These are phyloP conservation scores for Penicillium chermesinum DNA, from an alignment of 495 filamentous ascomycete species.

Conservation along the genomic window DNA sequence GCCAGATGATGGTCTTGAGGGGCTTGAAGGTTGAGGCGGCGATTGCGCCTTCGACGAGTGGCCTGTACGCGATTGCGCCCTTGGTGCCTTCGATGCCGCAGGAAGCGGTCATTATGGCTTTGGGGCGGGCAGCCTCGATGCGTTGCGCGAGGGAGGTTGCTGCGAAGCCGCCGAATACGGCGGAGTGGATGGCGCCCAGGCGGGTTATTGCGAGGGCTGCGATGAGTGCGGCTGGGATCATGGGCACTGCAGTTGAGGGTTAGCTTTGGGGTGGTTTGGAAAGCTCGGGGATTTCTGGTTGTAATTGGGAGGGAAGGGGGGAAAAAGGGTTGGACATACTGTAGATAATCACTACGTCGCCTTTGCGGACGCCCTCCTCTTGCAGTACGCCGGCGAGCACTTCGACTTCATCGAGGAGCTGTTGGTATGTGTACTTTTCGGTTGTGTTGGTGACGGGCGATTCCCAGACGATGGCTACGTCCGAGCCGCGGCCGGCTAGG, in stretches of 20 bases:
- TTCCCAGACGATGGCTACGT: constrained; percentile 79
- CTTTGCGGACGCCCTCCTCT: constrained; percentile 77
- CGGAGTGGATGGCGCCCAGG: constrained; percentile 82
- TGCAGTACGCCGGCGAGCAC: constrained; percentile 74
- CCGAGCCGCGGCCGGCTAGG: constrained; percentile 62
- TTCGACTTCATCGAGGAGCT: constrained; percentile 79
- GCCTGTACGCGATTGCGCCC: constrained; percentile 64
- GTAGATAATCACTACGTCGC: constrained; percentile 90
- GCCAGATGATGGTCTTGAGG: constrained; percentile 66
- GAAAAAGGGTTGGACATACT: constrained; percentile 47
- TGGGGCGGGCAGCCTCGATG: constrained; percentile 75
- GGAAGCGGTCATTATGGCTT: constrained; percentile 76
- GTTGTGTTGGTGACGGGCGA: constrained; percentile 77
- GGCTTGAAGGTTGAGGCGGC: constrained; percentile 56
- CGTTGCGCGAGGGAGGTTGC: constrained; percentile 76
- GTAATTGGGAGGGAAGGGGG: not conserved
- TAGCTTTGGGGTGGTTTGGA: not conserved
- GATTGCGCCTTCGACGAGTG: constrained; percentile 66
- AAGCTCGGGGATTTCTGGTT: not conserved
- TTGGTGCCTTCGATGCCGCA: constrained; percentile 90
- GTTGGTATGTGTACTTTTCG: constrained; percentile 63
- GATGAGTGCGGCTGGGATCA: constrained; percentile 85
- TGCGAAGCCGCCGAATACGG: constrained; percentile 91
- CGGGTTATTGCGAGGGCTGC: constrained; percentile 77
- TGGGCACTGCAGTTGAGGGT: constrained; percentile 64